Percentiles rank a stretch among this genome's conserved stretches.
Evolutionary conservation across 208 protist genomes (phyloP).

Genomic region (Trypanosoma melophagium): DNA sequence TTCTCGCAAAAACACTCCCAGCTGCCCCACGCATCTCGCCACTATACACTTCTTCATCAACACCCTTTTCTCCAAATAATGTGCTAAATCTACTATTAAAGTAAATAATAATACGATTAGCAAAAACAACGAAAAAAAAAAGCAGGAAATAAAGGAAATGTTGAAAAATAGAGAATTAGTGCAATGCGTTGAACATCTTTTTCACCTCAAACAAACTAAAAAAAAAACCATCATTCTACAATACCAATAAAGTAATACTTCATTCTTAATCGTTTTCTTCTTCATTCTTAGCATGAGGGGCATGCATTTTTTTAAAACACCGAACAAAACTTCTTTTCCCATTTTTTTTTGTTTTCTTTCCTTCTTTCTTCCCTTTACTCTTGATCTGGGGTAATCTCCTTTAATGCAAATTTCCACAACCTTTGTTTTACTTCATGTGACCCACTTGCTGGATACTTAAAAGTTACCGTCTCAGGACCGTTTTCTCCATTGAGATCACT

Average conservation of each 20-base stretch:
- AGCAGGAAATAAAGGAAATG: too few relatives aligned
- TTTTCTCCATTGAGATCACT: slow-evolving; percentile 25
- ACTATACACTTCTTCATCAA: slow-evolving; percentile 17
- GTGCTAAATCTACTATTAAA: too few relatives aligned
- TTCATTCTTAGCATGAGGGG: not conserved
- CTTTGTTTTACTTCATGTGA: slow-evolving; percentile 68
- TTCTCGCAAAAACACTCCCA: slow-evolving; percentile 16
- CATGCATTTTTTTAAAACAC: too few relatives aligned
- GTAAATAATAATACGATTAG: not conserved
- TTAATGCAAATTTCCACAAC: slow-evolving; percentile 84
- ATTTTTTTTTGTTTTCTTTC: slow-evolving; percentile 6
- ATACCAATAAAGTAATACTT: not conserved
- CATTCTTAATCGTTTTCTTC: not conserved
- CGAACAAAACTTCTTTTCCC: not conserved
- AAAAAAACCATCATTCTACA: not conserved
- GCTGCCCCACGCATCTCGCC: not conserved
- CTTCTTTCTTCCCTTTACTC: not conserved
- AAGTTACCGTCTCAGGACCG: slow-evolving; percentile 51
- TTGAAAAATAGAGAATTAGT: too few relatives aligned
- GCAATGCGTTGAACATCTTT: too few relatives aligned
- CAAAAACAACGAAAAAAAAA: slow-evolving; percentile 9
- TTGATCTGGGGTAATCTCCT: slow-evolving; percentile 40
- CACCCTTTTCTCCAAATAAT: not conserved
- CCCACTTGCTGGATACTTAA: slow-evolving; percentile 41
- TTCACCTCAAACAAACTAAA: not conserved